Conservation (phyloP, 768 basidiomycete genomes). For the Trametes coccinea region DNA sequence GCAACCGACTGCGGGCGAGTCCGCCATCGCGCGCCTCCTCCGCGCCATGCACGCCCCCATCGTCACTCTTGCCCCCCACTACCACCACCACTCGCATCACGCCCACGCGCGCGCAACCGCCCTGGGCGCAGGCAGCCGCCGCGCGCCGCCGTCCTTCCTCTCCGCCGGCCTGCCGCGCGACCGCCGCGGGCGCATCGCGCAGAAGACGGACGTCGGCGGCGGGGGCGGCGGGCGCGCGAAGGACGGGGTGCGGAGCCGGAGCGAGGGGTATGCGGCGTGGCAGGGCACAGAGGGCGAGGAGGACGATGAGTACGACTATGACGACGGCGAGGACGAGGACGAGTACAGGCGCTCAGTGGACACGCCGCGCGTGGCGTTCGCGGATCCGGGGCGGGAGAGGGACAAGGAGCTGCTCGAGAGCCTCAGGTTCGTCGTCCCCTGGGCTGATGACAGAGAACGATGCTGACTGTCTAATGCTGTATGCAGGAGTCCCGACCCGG, state of each 20-base stretch:
- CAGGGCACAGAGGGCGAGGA: not conserved
- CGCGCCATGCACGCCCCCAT: conserved; percentile 57
- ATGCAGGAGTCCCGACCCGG: conserved; percentile 54
- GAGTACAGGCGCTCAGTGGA: conserved; percentile 31
- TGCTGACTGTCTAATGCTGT: not conserved
- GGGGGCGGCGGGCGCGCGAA: no score
- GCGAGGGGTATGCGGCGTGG: not conserved
- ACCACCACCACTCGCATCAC: not conserved
- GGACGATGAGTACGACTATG: conserved; percentile 30
- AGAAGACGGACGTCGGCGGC: conserved; percentile 33
- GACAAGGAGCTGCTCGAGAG: conserved; percentile 60
- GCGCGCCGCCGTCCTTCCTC: conserved; percentile 64
- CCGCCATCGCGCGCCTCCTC: conserved; percentile 67
- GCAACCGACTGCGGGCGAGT: conserved; percentile 62
- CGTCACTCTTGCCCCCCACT: conserved; percentile 25
- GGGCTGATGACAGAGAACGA: conserved; percentile 10
- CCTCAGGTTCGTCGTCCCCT: conserved; percentile 38
- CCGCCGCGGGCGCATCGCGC: conserved; percentile 72
- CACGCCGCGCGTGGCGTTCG: conserved; percentile 48
- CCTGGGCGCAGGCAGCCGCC: conserved; percentile 20
- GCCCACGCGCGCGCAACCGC: conserved; percentile 6
- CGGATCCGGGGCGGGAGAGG: conserved; percentile 44
- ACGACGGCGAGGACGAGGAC: conserved; percentile 18
- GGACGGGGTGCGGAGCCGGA: not conserved
- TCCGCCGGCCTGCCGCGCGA: conserved; percentile 75